Conservation (phyloP, 1,139 yeast genomes). For the Scheffersomyces illinoinensis region DNA sequence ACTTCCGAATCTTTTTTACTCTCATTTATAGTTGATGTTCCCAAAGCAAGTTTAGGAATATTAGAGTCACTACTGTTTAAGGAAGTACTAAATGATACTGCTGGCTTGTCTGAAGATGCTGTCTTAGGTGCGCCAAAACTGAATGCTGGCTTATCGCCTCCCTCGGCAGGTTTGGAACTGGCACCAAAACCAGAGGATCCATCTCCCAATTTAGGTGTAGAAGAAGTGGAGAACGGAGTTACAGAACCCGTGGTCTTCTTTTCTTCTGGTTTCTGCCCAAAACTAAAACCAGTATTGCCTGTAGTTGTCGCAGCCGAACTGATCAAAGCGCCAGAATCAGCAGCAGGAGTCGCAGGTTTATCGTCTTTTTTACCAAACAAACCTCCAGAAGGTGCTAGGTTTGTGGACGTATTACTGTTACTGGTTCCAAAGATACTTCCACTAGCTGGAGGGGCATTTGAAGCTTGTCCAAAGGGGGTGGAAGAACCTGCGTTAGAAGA, state of each 20-base stretch:
- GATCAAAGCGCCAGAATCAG: conserved; percentile 11
- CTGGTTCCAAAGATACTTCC: conserved; percentile 16
- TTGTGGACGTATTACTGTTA: conserved; percentile 1
- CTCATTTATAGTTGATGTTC: not conserved
- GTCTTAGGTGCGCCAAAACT: conserved; percentile 1
- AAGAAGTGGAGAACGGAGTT: not conserved
- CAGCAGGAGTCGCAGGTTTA: conserved; percentile 5
- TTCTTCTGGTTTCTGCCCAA: conserved; percentile 8
- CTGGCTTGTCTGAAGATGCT: conserved; percentile 1
- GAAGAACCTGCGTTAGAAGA: conserved; percentile 9
- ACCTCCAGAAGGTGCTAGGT: conserved; percentile 3
- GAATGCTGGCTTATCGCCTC: conserved; percentile 1
- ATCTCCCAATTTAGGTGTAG: not conserved
- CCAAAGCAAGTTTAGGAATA: not conserved
- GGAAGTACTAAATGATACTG: conserved; percentile 8
- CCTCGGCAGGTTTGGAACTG: not conserved
- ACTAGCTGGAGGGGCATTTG: conserved; percentile 6
- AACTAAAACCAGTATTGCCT: conserved; percentile 4
- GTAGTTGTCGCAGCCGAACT: conserved; percentile 15
- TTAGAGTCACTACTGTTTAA: not conserved
- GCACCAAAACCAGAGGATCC: not conserved
- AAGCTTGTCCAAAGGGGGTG: not conserved
- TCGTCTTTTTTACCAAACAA: conserved; percentile 7
- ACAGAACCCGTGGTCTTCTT: not conserved
- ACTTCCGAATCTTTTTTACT: not conserved